Evolutionary conservation across 2,329 filamentous ascomycete species (phyloP), one percentile per base, ranked within the genome.

Genomic region (Diplodia corticola): DNA sequence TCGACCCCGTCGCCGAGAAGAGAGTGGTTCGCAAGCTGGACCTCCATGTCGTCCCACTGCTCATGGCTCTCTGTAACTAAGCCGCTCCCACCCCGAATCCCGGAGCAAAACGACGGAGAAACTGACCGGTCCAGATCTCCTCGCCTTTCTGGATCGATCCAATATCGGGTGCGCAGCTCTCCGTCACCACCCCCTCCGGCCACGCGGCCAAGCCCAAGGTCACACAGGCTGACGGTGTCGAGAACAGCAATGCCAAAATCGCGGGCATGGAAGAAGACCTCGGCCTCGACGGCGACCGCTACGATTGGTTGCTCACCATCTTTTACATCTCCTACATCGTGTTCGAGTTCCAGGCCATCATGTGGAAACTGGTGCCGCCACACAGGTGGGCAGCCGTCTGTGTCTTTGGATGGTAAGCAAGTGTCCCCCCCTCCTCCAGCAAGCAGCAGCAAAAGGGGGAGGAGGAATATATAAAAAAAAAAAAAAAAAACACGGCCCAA

Each of bases 301-400:
- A 78, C 67, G 70, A 74, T 59, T 78, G 75, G 76, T 71, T 78
- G 1, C 69, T 78, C 20, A 78, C 76, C 28, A 76, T 77, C 54
- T 77, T 78, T 68, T 78, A 77, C 68, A 77, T 78, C 28, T 74
- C 74, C 0, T 78, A 79, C 68, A 78, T 77, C 33, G 48, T 74
- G 49, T 77, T 77, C 64, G 74, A 75, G 10, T 75, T 75, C 61
- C 71, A 74, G n/a, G 71, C 71, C 1, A 71, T 78, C n/a, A 73
- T 76, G 72, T 77, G 76, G 75, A 77, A 77, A 63, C 54, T 77
- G 2, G 68, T 77, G 2, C 75, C 75, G 7, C 76, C 76, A 22
- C 77, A 77, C 63, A 70, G 69, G 4, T 79, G 77, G 77, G 75
- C 73, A 0, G 73, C 76, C 0, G 71, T 73, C 51, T 73, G 72